Conservation (phyloP, 768 basidiomycete genomes). For the Boletus sensibilis region DNA sequence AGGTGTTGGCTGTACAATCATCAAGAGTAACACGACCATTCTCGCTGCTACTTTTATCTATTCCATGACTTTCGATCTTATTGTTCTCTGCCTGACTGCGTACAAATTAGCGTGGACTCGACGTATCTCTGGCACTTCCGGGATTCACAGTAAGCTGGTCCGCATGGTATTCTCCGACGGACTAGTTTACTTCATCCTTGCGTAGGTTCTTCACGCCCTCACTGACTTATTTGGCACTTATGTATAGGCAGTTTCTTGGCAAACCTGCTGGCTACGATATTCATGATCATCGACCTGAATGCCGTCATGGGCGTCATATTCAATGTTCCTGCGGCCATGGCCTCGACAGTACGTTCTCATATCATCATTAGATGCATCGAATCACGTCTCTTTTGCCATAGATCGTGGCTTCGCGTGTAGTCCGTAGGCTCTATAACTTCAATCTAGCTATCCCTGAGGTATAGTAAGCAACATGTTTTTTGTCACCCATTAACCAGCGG, state of each 20-base stretch:
- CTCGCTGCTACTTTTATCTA: slow-evolving; percentile 74
- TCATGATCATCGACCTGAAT: slow-evolving; percentile 67
- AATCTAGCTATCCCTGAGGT: slow-evolving; percentile 26
- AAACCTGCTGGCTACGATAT: slow-evolving; percentile 46
- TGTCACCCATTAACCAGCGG: not conserved
- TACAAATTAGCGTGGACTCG: slow-evolving; percentile 49
- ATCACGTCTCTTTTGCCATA: slow-evolving; percentile 15
- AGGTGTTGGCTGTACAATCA: slow-evolving; percentile 51
- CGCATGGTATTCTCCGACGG: slow-evolving; percentile 71
- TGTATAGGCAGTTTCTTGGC: slow-evolving; percentile 36
- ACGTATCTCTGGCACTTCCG: slow-evolving; percentile 14
- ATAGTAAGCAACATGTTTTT: slow-evolving; percentile 23
- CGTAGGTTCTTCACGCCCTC: slow-evolving; percentile 41
- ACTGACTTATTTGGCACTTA: slow-evolving; percentile 28
- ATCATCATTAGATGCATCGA: not conserved
- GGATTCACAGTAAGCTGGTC: slow-evolving; percentile 47
- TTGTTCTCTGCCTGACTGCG: slow-evolving; percentile 57
- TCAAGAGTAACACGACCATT: slow-evolving; percentile 57
- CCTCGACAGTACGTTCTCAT: slow-evolving; percentile 43
- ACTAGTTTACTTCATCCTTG: slow-evolving; percentile 72
- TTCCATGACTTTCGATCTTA: slow-evolving; percentile 70
- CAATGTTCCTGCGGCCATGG: slow-evolving; percentile 62
- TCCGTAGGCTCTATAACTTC: slow-evolving; percentile 58
- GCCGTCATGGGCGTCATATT: slow-evolving; percentile 65
- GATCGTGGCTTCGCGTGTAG: slow-evolving; percentile 61